phyloP scores from a whole-genome alignment of 805 yeast species.

The Schizosaccharomyces japonicus region DNA sequence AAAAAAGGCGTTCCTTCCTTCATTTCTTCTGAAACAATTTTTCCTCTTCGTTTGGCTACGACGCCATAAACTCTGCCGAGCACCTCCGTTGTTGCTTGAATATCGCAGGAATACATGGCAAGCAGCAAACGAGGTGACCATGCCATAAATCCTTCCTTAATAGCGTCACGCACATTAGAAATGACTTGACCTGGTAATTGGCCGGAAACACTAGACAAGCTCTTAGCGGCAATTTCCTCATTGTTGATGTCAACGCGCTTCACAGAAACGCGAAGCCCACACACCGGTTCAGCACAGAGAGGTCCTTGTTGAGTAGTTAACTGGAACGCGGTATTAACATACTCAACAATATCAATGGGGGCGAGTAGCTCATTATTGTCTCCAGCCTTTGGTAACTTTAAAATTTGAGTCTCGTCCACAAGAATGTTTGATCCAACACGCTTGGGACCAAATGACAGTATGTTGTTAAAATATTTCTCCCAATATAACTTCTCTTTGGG shows the following conservation, averaged over 20 bases:
- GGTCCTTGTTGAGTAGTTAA: constrained; percentile 71
- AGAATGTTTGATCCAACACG: constrained; percentile 53
- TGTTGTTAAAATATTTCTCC: constrained; percentile 13
- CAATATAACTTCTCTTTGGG: too few species aligned
- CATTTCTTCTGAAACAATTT: constrained; percentile 74
- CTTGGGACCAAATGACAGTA: constrained; percentile 56
- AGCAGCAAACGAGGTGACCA: constrained; percentile 79
- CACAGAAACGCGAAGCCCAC: constrained; percentile 37
- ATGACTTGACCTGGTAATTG: constrained; percentile 44
- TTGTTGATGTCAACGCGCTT: constrained; percentile 8
- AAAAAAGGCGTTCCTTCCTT: constrained; percentile 96
- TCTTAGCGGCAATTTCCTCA: constrained; percentile 10
- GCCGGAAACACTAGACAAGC: constrained; percentile 12
- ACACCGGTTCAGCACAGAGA: constrained; percentile 62
- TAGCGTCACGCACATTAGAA: constrained; percentile 44
- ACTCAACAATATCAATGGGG: constrained; percentile 18
- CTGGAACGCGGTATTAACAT: constrained; percentile 63
- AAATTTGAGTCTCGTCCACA: constrained; percentile 24
- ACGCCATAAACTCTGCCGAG: constrained; percentile 89
- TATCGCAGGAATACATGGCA: constrained; percentile 84
- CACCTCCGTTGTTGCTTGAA: constrained; percentile 85
- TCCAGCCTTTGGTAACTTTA: background rate
- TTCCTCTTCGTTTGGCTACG: constrained; percentile 69
- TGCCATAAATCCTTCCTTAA: constrained; percentile 44
- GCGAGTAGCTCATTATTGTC: background rate